Evolutionary conservation across 345 rosid species (phyloP).

Genomic region (Clarkia xantiana): DNA sequence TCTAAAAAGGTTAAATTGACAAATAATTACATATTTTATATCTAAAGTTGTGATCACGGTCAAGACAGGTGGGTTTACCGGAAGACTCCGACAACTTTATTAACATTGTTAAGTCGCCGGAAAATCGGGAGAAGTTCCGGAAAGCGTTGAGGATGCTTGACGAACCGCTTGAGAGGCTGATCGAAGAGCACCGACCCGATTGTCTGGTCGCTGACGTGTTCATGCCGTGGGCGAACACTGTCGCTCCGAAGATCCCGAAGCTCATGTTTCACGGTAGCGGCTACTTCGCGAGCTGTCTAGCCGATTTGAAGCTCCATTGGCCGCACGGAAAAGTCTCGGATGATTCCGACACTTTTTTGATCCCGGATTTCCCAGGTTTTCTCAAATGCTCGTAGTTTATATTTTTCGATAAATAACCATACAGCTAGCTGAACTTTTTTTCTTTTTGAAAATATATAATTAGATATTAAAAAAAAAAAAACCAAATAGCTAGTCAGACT

Average conservation of each 20-base stretch:
- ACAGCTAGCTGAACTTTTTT: no score
- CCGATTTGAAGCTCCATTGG: neutral
- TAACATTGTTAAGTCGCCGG: neutral
- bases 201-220: slow-evolving; percentile 18
- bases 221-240: slow-evolving; percentile 20
- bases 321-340: slow-evolving; percentile 14
- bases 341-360: slow-evolving; percentile 17
- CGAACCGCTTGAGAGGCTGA: slow-evolving; percentile 15
- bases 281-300: slow-evolving; percentile 9
- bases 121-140: slow-evolving; percentile 1
- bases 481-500: no score
- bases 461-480: no score
- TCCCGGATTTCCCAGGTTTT: slow-evolving; percentile 19
- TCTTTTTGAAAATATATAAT: no score
- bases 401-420: no score
- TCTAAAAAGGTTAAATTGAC: no score
- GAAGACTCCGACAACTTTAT: slow-evolving; percentile 10
- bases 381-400: neutral
- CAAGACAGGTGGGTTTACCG: slow-evolving; percentile 8
- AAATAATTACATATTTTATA: no score
- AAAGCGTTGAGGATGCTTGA: slow-evolving; percentile 10
- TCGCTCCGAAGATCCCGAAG: slow-evolving; percentile 23
- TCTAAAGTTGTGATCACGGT: no score
- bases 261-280: slow-evolving; percentile 22
- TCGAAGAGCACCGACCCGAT: slow-evolving; percentile 11